Percentiles rank a stretch among this genome's conserved stretches.
Conservation (phyloP, 2,329 filamentous ascomycete genomes). For the Talaromyces sp. region DNA sequence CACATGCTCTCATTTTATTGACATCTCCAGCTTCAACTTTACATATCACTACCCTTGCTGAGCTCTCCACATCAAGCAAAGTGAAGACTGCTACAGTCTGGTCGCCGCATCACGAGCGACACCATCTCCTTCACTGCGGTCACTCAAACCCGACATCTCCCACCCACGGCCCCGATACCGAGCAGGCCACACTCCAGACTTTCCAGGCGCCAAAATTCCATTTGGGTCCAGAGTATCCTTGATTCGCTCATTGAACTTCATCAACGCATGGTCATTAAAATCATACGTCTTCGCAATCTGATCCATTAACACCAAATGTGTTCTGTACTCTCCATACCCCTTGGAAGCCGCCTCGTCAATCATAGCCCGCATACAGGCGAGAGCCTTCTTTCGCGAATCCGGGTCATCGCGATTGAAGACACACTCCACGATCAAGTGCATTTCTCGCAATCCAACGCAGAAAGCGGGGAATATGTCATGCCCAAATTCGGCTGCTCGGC, state of each 20-base stretch:
- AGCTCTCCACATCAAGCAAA: not conserved
- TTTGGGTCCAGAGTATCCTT: constrained; percentile 50
- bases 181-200: constrained; percentile 44
- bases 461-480: constrained; percentile 42
- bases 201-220: constrained; percentile 47
- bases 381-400: constrained; percentile 1
- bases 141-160: constrained; percentile 10
- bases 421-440: constrained; percentile 14
- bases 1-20: not conserved
- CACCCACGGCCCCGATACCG: constrained; percentile 13
- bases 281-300: constrained; percentile 43
- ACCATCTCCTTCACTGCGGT: constrained; percentile 6
- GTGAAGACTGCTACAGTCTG: constrained; percentile 5
- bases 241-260: constrained; percentile 45
- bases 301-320: constrained; percentile 17
- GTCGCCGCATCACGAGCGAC: constrained; percentile 8
- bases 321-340: constrained; percentile 18
- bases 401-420: constrained; percentile 18
- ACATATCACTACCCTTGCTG: not conserved
- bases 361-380: constrained; percentile 15
- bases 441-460: constrained; percentile 38
- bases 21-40: constrained; percentile 1
- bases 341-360: constrained; percentile 12
- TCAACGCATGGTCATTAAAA: constrained; percentile 41
- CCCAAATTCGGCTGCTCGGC: constrained; percentile 23